phyloP scores from a whole-genome alignment of 2,329 filamentous ascomycete genomes.

The Pestalotiopsis sp. region DNA sequence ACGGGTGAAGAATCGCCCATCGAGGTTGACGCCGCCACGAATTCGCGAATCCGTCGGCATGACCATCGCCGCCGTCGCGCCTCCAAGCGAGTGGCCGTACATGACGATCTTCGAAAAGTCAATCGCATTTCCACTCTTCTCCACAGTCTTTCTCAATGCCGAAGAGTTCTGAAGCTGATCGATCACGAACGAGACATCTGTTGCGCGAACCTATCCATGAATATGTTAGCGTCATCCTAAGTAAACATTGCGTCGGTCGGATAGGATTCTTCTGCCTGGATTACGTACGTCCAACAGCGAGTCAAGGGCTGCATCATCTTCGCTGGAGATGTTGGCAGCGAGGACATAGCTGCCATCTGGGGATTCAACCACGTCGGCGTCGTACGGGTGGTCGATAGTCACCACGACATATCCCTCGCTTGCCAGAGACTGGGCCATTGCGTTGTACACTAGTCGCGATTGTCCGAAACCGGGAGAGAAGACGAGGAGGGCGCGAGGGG shows the following conservation, averaged over 20 bases:
- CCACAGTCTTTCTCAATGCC: not conserved
- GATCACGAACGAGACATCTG: slow-evolving; percentile 16
- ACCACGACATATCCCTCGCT: slow-evolving; percentile 43
- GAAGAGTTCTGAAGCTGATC: slow-evolving; percentile 12
- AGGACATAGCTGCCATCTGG: slow-evolving; percentile 34
- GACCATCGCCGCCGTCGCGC: slow-evolving; percentile 6
- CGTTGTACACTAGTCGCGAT: slow-evolving; percentile 39
- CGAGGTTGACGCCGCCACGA: slow-evolving; percentile 12
- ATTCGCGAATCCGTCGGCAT: slow-evolving; percentile 12
- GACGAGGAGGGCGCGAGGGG: slow-evolving; percentile 24
- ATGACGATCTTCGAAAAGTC: slow-evolving; percentile 11
- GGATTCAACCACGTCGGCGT: slow-evolving; percentile 42
- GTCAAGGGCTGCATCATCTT: slow-evolving; percentile 12
- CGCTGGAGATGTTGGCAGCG: slow-evolving; percentile 15
- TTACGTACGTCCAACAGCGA: slow-evolving; percentile 9
- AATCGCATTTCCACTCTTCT: not conserved
- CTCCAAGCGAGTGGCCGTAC: slow-evolving; percentile 17
- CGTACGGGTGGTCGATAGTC: slow-evolving; percentile 46
- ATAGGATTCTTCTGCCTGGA: not conserved
- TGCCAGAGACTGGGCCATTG: slow-evolving; percentile 40
- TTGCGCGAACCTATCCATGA: slow-evolving; percentile 7
- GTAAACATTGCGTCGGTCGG: no score
- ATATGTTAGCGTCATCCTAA: no score
- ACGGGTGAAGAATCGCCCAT: slow-evolving; percentile 23
- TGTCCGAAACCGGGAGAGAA: slow-evolving; percentile 38